Evolutionary conservation across 176 grass and related monocot species (phyloP).

Genomic region (Hyparrhenia diplandra): DNA sequence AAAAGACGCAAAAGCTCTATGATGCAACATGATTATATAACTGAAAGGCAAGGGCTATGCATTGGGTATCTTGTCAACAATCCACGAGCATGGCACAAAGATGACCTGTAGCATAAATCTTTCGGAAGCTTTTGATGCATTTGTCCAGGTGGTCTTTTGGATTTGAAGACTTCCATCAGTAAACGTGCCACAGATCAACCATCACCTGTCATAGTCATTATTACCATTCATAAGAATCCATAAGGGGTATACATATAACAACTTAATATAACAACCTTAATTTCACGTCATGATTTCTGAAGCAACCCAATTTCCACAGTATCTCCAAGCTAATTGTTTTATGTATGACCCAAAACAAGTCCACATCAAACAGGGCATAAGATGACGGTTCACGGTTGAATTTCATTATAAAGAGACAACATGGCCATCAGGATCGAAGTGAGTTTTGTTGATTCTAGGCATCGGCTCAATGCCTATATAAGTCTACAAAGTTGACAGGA

Average conservation of each 20-base stretch:
- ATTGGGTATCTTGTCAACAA: not conserved
- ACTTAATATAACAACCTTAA: no score
- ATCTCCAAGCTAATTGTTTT: no score
- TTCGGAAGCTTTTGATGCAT: not conserved
- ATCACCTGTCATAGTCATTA: not conserved
- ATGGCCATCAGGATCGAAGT: not conserved
- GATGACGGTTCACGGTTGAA: not conserved
- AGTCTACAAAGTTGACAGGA: not conserved
- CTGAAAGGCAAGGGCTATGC: not conserved
- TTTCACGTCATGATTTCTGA: no score
- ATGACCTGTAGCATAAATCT: not conserved
- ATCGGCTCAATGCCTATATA: not conserved
- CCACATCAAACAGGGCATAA: not conserved
- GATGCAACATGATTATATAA: not conserved
- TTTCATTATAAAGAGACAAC: not conserved
- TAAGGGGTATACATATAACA: not conserved
- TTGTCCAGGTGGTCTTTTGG: not conserved
- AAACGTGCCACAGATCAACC: not conserved
- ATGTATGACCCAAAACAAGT: not conserved
- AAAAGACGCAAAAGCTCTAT: not conserved
- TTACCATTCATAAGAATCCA: not conserved
- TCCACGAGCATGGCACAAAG: constrained; percentile 12
- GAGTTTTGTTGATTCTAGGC: not conserved
- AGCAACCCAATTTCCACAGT: no score
- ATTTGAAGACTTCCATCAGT: not conserved